Evolutionary conservation across 495 filamentous ascomycete species (phyloP), one percentile per base, ranked within the genome.

Genomic region (Apiosordaria backusii): DNA sequence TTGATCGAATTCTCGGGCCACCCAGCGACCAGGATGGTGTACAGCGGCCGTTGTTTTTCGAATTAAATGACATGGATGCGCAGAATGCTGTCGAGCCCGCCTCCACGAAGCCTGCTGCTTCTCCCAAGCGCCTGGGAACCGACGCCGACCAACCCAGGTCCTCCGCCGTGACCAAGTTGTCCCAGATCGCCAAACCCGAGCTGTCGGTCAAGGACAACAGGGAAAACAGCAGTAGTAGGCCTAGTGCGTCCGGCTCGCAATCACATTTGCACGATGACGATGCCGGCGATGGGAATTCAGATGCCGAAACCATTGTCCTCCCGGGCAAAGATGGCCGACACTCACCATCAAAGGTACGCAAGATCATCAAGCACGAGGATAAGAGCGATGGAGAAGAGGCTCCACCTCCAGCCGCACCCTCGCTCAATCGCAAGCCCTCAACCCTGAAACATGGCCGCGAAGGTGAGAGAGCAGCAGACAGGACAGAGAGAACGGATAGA

Each of bases 251-350:
- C 26, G 63, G 64, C 21, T 52, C 71, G 13, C 35, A 45, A 45
- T 18, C 35, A 9, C 35, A 45, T 54, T 66, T 80, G 35, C 79
- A 81, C 21, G 77, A 81, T 76, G 75, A 70, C 60, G 75, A 60
- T 18, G 27, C 25, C 26, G 77, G 70, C 65, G 85, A 86, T 50
- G 85, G 83, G 62, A 89, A 92, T 72, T 92, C 90, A 15, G 90
- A 93, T 75, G 90, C 90, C 64, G 90, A 92, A 77, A 93, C 90
- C 5, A 90, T 92, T 66, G 89, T 92, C 57, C 81, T 92, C 23
- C 86, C 88, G 22, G 89, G 88, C 50, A 90, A 90, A 65, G 86
- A 91, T 70, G 87, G 87, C 53, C 74, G 26, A 13, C 59, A 87
- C 70, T 88, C 88, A 23, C 86, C 87, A 1, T 86, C 88, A 63